Evolutionary conservation across 495 filamentous ascomycete species (phyloP), one percentile per base, ranked within the genome.

Genomic region (Aspergillus avenaceus): DNA sequence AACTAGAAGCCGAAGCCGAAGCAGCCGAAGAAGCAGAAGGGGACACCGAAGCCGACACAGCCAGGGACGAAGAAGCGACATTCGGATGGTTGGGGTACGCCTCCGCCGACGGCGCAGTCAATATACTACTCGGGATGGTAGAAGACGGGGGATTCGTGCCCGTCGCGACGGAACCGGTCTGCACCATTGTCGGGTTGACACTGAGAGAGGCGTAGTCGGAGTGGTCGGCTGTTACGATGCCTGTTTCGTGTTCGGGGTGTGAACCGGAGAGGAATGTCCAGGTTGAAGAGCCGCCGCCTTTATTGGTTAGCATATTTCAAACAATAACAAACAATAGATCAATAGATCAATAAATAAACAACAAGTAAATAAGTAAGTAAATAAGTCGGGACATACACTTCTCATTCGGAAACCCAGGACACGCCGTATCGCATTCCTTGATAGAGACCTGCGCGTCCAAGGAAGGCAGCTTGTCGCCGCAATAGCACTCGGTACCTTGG

Each of bases 221-320:
- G 4, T 45, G 12, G 5, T 45, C 41, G n/a, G 66, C 56, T 8
- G 66, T 65, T 37, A 71, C 58, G 29, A 71, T 58, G 43, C 64
- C 55, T 14, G 50, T 52, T 24, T 47, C 53, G 29, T 38, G 36
- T 19, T 38, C 36, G 36, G 36, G 36, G 36, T 38, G 1, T 2
- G 36, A 38, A 21, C 22, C 36, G 36, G 6, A 8, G 18, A 38
- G 7, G 14, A 74, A 50, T 1, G 52, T 66, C 55, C 57, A 76
- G 47, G 59, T 41, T 24, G 55, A 43, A 9, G 49, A 8, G 26
- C 71, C 70, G 34, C 72, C 72, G 45, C 72, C 72, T 75, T 29
- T 24, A 7, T 25, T 31, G 32, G 3, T 37, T n/a, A n/a, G n/a
- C n/a, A n/a, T n/a, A n/a, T n/a, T n/a, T n/a, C n/a, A n/a, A n/a